Evolutionary conservation across 2,329 filamentous ascomycete genomes (phyloP).

Genomic region (Colletotrichum acutatum): DNA sequence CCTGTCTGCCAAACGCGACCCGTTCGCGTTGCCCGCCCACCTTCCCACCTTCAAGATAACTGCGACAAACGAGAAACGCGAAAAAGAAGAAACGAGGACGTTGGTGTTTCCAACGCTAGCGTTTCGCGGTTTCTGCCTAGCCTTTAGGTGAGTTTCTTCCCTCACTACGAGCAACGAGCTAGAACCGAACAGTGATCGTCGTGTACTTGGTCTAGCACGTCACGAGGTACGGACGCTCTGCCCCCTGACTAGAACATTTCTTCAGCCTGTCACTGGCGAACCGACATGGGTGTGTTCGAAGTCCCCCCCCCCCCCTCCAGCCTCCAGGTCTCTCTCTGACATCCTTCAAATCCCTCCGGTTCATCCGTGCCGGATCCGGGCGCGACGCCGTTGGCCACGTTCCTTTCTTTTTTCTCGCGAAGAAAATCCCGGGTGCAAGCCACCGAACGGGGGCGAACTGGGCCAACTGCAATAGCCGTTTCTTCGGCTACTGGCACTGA

Average conservation of each 20-base stretch:
- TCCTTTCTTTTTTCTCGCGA: background rate
- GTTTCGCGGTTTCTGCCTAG: constrained; percentile 7
- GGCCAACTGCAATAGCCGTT: background rate
- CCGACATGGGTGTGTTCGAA: background rate
- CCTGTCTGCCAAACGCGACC: constrained; percentile 1
- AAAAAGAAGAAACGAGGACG: background rate
- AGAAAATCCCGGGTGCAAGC: constrained; percentile 2
- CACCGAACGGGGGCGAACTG: background rate
- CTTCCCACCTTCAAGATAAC: background rate
- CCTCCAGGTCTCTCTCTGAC: background rate
- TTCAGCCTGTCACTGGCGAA: background rate
- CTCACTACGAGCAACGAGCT: background rate
- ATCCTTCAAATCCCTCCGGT: background rate
- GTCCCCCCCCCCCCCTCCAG: too few species aligned
- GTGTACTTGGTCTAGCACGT: background rate
- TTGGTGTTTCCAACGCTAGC: constrained; percentile 1
- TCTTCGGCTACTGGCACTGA: background rate
- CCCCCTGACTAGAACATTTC: constrained; percentile 14
- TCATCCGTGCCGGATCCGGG: constrained; percentile 16
- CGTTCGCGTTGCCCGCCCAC: constrained; percentile 4
- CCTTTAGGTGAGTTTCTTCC: background rate
- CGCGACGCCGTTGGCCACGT: constrained; percentile 13
- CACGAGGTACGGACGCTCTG: background rate
- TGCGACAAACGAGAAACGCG: background rate
- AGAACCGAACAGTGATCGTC: constrained; percentile 11